Evolutionary conservation across 2,329 filamentous ascomycete species (phyloP).

Genomic region (Onygena corvina): DNA sequence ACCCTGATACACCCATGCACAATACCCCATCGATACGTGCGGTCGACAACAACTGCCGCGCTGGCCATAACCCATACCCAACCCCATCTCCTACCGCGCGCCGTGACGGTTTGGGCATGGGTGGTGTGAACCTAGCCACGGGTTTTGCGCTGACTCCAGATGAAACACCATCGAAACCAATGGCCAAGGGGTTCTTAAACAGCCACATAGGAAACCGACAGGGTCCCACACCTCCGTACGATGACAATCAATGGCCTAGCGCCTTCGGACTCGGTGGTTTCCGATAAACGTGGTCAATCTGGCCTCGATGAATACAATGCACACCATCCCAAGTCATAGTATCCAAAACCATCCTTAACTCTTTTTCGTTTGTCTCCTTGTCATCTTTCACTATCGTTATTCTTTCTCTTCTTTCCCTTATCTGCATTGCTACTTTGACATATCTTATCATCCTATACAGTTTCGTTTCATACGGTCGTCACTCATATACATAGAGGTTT

Average conservation of each 20-base stretch:
- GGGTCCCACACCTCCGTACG: constrained; percentile 92
- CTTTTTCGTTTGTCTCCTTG: constrained; percentile 10
- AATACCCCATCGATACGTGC: constrained; percentile 11
- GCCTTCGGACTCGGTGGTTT: constrained; percentile 72
- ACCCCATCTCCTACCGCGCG: constrained; percentile 71
- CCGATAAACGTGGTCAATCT: constrained; percentile 34
- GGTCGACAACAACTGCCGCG: constrained; percentile 17
- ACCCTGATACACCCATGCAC: background rate
- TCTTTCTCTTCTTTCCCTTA: constrained; percentile 4
- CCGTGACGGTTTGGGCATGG: constrained; percentile 45
- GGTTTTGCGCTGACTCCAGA: constrained; percentile 55
- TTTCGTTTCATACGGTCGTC: background rate
- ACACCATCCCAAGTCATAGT: constrained; percentile 10
- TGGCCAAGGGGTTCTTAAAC: constrained; percentile 53
- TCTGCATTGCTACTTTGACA: constrained; percentile 1
- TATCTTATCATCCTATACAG: background rate
- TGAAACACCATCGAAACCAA: constrained; percentile 46
- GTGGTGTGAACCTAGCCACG: background rate
- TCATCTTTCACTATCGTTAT: background rate
- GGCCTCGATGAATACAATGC: constrained; percentile 19
- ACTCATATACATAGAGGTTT: constrained; percentile 2
- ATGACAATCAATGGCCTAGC: constrained; percentile 82
- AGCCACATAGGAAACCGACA: constrained; percentile 49
- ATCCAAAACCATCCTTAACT: constrained; percentile 13
- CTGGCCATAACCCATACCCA: constrained; percentile 44